Base-by-base conservation (phyloP, 345 rosid genomes). In the Barbarea vulgaris region DNA sequence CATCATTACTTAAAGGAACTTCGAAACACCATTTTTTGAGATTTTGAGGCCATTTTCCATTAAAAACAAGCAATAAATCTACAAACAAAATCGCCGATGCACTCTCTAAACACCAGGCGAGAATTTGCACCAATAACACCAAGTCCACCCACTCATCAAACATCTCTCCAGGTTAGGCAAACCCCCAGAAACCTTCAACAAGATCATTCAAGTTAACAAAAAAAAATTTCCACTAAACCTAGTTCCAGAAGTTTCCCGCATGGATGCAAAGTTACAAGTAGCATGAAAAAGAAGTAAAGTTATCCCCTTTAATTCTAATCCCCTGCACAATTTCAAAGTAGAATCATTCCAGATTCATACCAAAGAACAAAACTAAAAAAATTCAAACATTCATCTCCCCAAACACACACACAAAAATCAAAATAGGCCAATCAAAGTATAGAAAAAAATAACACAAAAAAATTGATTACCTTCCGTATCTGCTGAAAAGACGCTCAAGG, bases 111-210 rank as follows among this genome's bases (percentile, higher is more conserved):
- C 80, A 77, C 69, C 56, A 21, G 74, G 75, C 37, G 66, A 51
- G 81, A 70, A 44, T 80, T 70, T 46, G 76, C 83, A 83, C 77
- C 85, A 80, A 79, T 52, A 80, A 91, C 96, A 88, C 87, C 98
- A 88, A 84, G 88, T 97, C 89, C 83, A 88, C 86, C 89, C 86
- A 81, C 85, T 86, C 93, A 94, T 91, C 95, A 90, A 78, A 85
- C 91, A 85, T 88, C 97, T 88, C 97, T 88, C 93, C 96, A 84
- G 93, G 86, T 86, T 81, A 81, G 86, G 93, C 86, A 85, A 87
- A 85, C 82, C 85, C 89, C 93, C 87, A 84, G 83, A 91, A 87
- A 91, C 96, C 96, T 94, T 94, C 97, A 94, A 91, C 87, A 91
- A 91, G 89, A 93, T 89, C 92, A 89, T 89, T 83, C 84, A 80